These are phyloP conservation scores for Entomortierella lignicola DNA, from an alignment of 192 early-diverging fungal genomes.

Conservation along the genomic window DNA sequence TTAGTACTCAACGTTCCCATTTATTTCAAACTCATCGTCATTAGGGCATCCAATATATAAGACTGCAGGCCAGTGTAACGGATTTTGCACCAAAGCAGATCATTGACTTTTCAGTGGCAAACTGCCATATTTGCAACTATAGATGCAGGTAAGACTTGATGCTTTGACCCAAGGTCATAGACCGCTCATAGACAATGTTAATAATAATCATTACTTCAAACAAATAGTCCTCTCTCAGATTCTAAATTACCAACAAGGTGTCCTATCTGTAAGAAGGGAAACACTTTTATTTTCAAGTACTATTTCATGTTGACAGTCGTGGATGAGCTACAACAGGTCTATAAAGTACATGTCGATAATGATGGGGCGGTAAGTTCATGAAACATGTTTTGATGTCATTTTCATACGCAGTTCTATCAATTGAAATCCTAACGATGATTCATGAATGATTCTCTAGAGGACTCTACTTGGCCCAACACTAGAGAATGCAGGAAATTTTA, in stretches of 20 bases:
- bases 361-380: conserved; percentile 22
- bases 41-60: conserved; percentile 6
- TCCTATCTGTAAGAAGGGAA: background rate
- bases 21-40: background rate
- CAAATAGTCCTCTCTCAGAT: background rate
- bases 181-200: too few species aligned
- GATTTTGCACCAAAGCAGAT: conserved; percentile 18
- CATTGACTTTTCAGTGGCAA: conserved; percentile 12
- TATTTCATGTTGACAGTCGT: conserved; percentile 15
- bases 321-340: conserved; percentile 20
- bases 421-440: too few species aligned
- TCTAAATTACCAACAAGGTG: background rate
- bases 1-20: background rate
- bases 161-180: too few species aligned
- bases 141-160: conserved; percentile 19
- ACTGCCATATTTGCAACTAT: conserved; percentile 6
- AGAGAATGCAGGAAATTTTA: conserved; percentile 3
- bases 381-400: background rate
- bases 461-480: conserved; percentile 4
- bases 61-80: background rate
- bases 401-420: background rate
- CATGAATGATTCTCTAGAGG: conserved; percentile 6
- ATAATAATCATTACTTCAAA: background rate
- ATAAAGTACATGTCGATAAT: conserved; percentile 20
- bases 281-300: background rate